Base-by-base conservation (phyloP, 2,329 filamentous ascomycete species). In the Pyrenochaeta sp. region DNA sequence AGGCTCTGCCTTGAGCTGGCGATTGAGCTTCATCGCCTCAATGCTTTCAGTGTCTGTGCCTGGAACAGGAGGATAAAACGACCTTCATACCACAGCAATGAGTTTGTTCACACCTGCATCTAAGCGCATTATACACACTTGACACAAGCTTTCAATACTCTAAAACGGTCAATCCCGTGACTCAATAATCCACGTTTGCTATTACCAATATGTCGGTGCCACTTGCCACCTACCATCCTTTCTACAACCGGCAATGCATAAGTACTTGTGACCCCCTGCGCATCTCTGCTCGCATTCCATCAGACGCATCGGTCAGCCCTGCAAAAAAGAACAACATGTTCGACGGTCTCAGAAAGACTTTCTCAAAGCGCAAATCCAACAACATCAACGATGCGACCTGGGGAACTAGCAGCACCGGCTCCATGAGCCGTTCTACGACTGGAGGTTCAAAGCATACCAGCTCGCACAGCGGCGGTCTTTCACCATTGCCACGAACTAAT, bases 381-480 rank as follows among this genome's bases (percentile, higher is more conserved):
- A 39, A 41, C 14, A 37, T 44, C 39, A 34, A 36, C 29, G 26
- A 47, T 34, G n/a, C 43, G 19, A 35, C 30, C 7, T 40, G 30
- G 28, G 35, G 28, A n/a, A 26, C 26, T 20, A 27, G 39, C 44
- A 29, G 34, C 36, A 29, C 45, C 22, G 15, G 27, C 20, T 40
- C 48, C 22, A 28, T 24, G 13, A 24, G 31, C 31, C 19, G n/a
- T 9, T 19, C 36, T 18, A 29, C 30, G 11, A 31, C 35, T 41
- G 23, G 37, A 27, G 35, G 31, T 32, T 27, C 41, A 10, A 55
- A 48, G 29, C 22, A 28, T 18, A n/a, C 46, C 18, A 51, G 39
- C 13, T 53, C 54, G 14, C 43, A 32, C 26, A 50, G 43, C 37
- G 44, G 55, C 14, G 43, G 53, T 32, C 54, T 65, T 31, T 30